Evolutionary conservation across 768 basidiomycete species (phyloP), one percentile per base, ranked within the genome.

Genomic region (Tephrocybe sp.): DNA sequence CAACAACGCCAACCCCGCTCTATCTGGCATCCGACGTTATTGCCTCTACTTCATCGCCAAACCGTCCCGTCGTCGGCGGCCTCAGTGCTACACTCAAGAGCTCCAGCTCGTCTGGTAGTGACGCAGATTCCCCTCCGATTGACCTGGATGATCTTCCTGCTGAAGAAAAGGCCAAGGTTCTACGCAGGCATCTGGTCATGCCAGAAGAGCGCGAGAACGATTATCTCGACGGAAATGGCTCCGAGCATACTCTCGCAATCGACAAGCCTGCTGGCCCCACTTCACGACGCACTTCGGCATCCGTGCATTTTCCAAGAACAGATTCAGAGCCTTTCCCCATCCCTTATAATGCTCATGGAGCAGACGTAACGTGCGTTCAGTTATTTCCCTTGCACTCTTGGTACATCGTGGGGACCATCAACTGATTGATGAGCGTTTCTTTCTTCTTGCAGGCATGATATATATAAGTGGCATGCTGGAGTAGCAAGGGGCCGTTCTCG

Each of bases 391-490:
- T n/a, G n/a, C n/a, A n/a, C n/a, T n/a, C n/a, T n/a, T n/a, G n/a
- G n/a, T n/a, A 46, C 44, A 21, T 51, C 34, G 24, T 43, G 6
- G 41, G 47, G 17, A 15, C 21, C 6, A 24, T 40, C 41, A 10
- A 39, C 43, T 32, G 47, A 24, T 48, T 39, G 32, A 45, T 50
- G 21, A 55, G 28, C 10, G n/a, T 39, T 11, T 36, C 25, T n/a
- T 28, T 28, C 32, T 28, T 24, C 28, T 42, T 51, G n/a, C 56
- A 90, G 88, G 15, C 93, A 96, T 62, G 86, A 86, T 56, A 88
- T 98, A 34, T 98, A 97, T 76, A 98, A 97, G 70, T 98, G 93
- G 89, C 88, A 94, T 55, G 76, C 83, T 14, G 87, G 89, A 59
- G 83, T 85, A 49, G 79, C 77, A 21, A 80, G 85, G 53, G 73